Conservation (phyloP, 306 rosid genomes). For the Citrullus colocynthis region DNA sequence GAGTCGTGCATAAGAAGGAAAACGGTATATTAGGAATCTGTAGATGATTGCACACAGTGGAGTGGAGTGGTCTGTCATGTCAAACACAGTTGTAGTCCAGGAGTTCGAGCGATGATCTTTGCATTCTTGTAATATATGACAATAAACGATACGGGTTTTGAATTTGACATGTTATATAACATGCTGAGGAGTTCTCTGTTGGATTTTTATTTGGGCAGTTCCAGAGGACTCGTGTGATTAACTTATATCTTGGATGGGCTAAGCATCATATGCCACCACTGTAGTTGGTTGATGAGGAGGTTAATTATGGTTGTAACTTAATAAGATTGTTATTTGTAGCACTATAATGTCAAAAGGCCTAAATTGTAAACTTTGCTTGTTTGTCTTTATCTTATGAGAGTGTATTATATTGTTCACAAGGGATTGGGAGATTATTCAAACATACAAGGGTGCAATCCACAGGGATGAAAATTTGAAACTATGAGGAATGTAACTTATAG, state of each 20-base stretch:
- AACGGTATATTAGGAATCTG: background rate
- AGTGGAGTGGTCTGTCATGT: constrained; percentile 23
- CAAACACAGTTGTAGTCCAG: constrained; percentile 13
- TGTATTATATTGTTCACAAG: background rate
- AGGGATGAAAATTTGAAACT: background rate
- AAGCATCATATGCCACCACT: background rate
- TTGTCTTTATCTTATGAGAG: too few relatives aligned
- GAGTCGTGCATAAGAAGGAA: constrained; percentile 37
- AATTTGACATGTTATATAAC: background rate
- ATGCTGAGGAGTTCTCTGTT: background rate
- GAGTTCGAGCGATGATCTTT: constrained; percentile 25
- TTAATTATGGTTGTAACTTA: background rate
- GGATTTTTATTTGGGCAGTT: constrained; percentile 1
- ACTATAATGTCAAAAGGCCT: background rate
- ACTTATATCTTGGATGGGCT: background rate
- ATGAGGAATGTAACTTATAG: too few relatives aligned
- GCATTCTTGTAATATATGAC: constrained; percentile 25
- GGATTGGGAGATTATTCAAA: background rate
- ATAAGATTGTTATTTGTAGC: background rate
- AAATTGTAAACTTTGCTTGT: background rate
- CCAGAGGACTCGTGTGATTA: constrained; percentile 2
- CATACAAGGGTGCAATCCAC: background rate
- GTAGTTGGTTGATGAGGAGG: background rate
- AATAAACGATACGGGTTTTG: constrained; percentile 22
- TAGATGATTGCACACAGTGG: constrained; percentile 18